These are phyloP conservation scores for Zopfia rhizophila DNA, from an alignment of 2,329 filamentous ascomycete species.

Conservation along the genomic window DNA sequence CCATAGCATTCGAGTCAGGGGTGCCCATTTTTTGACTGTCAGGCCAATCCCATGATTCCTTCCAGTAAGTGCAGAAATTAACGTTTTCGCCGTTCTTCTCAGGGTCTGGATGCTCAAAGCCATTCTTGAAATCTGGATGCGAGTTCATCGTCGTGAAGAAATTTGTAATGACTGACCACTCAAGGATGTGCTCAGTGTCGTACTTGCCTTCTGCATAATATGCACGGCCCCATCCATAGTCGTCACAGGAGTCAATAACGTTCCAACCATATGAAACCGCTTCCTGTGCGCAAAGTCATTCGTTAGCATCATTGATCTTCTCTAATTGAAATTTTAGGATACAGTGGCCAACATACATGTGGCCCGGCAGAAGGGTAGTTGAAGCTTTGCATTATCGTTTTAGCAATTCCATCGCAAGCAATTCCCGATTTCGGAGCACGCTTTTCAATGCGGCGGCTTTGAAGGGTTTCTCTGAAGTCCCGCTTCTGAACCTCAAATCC, in stretches of 20 bases:
- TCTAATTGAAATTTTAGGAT: not conserved
- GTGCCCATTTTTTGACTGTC: not conserved
- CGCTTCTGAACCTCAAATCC: not conserved
- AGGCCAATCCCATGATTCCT: slow-evolving; percentile 13
- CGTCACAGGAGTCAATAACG: slow-evolving; percentile 3
- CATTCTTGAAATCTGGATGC: slow-evolving; percentile 7
- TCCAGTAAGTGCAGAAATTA: slow-evolving; percentile 14
- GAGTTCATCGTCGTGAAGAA: slow-evolving; percentile 8
- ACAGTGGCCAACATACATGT: not conserved
- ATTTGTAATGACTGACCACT: slow-evolving; percentile 15
- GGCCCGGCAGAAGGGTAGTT: not conserved
- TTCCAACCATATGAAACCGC: slow-evolving; percentile 5
- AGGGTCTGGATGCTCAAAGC: slow-evolving; percentile 10
- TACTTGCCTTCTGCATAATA: no score
- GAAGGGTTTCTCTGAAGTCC: not conserved
- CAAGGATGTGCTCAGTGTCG: slow-evolving; percentile 17
- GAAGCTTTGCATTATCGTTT: not conserved
- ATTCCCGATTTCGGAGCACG: not conserved
- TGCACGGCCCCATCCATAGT: slow-evolving; percentile 3
- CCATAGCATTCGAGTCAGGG: not conserved
- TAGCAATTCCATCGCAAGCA: not conserved
- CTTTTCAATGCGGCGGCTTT: not conserved
- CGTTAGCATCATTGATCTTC: not conserved
- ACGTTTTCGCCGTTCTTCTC: slow-evolving; percentile 5
- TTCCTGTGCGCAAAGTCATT: no score